A percentile compares a stretch with the other conserved stretches of the same genome.
These are phyloP conservation scores for Amanita molliuscula DNA, from an alignment of 768 basidiomycete species.

Conservation along the genomic window DNA sequence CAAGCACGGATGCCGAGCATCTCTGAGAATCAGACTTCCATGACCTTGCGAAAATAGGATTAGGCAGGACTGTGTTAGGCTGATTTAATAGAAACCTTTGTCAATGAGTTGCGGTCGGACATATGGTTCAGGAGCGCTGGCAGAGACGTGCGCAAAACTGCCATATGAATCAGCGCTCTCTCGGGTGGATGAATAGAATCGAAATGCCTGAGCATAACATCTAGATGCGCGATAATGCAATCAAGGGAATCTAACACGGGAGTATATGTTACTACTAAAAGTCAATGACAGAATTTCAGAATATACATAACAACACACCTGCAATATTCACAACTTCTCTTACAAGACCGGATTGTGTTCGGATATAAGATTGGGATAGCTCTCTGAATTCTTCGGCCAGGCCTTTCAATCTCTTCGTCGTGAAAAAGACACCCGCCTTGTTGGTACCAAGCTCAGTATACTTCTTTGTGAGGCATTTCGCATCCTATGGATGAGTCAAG, in stretches of 20 bases:
- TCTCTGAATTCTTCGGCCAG: slow-evolving; percentile 67
- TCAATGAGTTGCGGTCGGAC: slow-evolving; percentile 75
- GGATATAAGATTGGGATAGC: slow-evolving; percentile 56
- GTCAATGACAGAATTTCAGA: background rate
- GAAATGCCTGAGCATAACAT: slow-evolving; percentile 76
- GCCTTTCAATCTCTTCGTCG: slow-evolving; percentile 63
- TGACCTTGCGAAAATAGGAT: slow-evolving; percentile 35
- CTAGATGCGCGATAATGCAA: slow-evolving; percentile 76
- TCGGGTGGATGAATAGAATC: background rate
- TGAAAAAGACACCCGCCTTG: slow-evolving; percentile 86
- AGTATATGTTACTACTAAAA: slow-evolving; percentile 73
- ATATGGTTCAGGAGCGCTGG: slow-evolving; percentile 79
- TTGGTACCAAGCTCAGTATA: slow-evolving; percentile 80
- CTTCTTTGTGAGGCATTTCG: slow-evolving; percentile 53
- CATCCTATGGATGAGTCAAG: slow-evolving; percentile 46
- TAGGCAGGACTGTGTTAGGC: background rate
- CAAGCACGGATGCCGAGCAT: slow-evolving; percentile 91
- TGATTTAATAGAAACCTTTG: slow-evolving; percentile 42
- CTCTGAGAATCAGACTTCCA: slow-evolving; percentile 70
- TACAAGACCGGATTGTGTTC: slow-evolving; percentile 72
- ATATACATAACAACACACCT: slow-evolving; percentile 34
- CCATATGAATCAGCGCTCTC: background rate
- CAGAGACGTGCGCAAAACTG: slow-evolving; percentile 88
- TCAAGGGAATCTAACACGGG: slow-evolving; percentile 83
- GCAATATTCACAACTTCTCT: slow-evolving; percentile 92